These are phyloP conservation scores for Cyberlindnera japonica DNA, from an alignment of 805 yeast species.

Conservation along the genomic window DNA sequence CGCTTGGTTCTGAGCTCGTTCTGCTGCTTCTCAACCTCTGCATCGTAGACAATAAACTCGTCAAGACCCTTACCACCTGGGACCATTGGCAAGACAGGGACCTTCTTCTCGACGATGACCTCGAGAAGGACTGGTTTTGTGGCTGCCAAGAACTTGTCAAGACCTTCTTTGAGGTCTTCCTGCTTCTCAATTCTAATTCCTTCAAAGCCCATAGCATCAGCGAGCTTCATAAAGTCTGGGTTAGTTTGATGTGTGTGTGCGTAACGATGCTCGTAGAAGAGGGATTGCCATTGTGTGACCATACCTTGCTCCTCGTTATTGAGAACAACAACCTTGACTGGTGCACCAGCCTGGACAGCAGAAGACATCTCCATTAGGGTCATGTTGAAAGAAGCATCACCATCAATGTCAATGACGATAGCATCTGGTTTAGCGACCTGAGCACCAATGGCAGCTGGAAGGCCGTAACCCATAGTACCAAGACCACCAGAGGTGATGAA, in stretches of 20 bases:
- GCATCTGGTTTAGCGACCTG: constrained; percentile 96
- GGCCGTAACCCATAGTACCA: constrained; percentile 98
- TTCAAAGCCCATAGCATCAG: constrained; percentile 90
- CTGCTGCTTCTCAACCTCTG: constrained; percentile 72
- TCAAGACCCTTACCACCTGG: constrained; percentile 94
- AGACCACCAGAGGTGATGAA: constrained; percentile 98
- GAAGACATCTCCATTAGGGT: constrained; percentile 88
- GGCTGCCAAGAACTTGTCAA: constrained; percentile 67
- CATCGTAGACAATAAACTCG: constrained; percentile 86
- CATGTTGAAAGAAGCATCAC: constrained; percentile 99
- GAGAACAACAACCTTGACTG: constrained; percentile 82
- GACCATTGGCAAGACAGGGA: constrained; percentile 97
- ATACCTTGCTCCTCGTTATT: constrained; percentile 99
- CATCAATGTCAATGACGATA: constrained; percentile 93
- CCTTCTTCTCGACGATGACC: constrained; percentile 82
- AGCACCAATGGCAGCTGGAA: constrained; percentile 98
- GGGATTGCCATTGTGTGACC: constrained; percentile 99
- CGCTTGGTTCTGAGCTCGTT: constrained; percentile 63
- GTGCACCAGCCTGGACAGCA: constrained; percentile 91
- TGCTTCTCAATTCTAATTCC: constrained; percentile 73
- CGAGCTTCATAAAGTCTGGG: constrained; percentile 89
- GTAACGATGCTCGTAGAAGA: constrained; percentile 94
- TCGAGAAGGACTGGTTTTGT: constrained; percentile 82
- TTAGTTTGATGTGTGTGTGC: constrained; percentile 97
- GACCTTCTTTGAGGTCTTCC: constrained; percentile 55